Evolutionary conservation across 2,329 filamentous ascomycete species (phyloP), one percentile per base, ranked within the genome.

Genomic region (Seiridium unicorne): DNA sequence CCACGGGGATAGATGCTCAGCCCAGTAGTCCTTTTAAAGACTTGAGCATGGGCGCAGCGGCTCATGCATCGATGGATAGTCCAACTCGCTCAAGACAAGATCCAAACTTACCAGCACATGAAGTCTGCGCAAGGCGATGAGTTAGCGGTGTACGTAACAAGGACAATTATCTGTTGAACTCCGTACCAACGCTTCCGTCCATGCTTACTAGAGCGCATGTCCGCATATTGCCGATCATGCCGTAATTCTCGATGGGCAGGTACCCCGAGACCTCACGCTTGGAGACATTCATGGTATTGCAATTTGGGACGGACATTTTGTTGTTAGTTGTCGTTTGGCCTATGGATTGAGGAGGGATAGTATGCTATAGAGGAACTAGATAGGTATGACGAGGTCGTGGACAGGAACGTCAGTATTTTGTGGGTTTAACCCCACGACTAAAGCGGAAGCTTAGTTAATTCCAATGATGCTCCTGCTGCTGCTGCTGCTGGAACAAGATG

Each of bases 221-320:
- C 67, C 88, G 84, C 89, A 93, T 91, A 69, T 92, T 92, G 32
- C 90, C 90, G 67, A 93, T 91, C 73, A 93, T 83, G 59, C 90
- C 90, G 79, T 92, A 92, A 73, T 92, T 85, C 70, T 92, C 89
- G 64, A 92, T 90, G 51, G 83, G 83, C 35, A 85, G 77, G 66
- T 85, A 86, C 38, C 82, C 83, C 18, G 66, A 61, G 61, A 49
- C 56, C 48, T 71, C 67, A 61, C 68, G 68, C 9, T 63, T 66
- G 40, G 69, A 69, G 61, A 65, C 60, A 44, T 64, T 67, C 46
- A 66, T 63, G 7, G 64, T 66, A 48, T 60, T 64, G 53, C 65
- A 69, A 47, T 64, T 66, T 26, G 61, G 46, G 6, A 59, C 54
- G 34, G 63, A 60, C 66, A 69, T 69, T 11, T n/a, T 62, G 42